Evolutionary conservation across 2,329 filamentous ascomycete genomes (phyloP), one percentile per base, ranked within the genome.

Genomic region (Graphiopsis chlorocephala): DNA sequence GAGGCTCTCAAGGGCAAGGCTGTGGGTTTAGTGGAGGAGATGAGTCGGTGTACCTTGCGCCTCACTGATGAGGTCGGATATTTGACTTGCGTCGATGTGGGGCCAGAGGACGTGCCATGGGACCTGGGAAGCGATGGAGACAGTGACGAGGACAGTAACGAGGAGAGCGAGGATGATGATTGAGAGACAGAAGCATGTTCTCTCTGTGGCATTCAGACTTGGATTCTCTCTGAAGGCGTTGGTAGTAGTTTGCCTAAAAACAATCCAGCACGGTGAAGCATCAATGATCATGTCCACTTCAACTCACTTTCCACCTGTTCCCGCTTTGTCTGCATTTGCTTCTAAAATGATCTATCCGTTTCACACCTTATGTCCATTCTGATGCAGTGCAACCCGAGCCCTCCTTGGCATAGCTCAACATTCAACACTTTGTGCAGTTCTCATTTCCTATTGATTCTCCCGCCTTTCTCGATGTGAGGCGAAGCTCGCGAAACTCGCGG

Each of bases 21-120:
- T 15, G 74, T 72, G 52, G 65, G 71, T 29, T 48, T 73, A 0
- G 72, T 77, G 69, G 64, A 73, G 26, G 70, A 76, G 53, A 69
- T 73, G 1, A 73, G 75, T n/a, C 50, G 48, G 52, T 63, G 70
- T 15, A 17, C 55, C 1, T 45, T 70, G 65, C 62, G 57, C 25
- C 50, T 50, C 20, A n/a, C n/a, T 20, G 38, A 45, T 2, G n/a
- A 45, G 8, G 35, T 42, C 35, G n/a, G 6, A 7, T 79, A 75
- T 67, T 63, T 79, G 63, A 79, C 74, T 25, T 79, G 76, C 64
- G 66, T 69, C 7, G 71, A 75, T 58, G 68, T 78, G 1, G 42
- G 50, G 25, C 28, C 35, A n/a, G 66, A 63, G 28, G 74, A 78
- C 61, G 64, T 75, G 42, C 73, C 72, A 25, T 78, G 76, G 77